These are phyloP conservation scores for Solanum hybrid DNA, from an alignment of 305 asterid species.

Conservation along the genomic window DNA sequence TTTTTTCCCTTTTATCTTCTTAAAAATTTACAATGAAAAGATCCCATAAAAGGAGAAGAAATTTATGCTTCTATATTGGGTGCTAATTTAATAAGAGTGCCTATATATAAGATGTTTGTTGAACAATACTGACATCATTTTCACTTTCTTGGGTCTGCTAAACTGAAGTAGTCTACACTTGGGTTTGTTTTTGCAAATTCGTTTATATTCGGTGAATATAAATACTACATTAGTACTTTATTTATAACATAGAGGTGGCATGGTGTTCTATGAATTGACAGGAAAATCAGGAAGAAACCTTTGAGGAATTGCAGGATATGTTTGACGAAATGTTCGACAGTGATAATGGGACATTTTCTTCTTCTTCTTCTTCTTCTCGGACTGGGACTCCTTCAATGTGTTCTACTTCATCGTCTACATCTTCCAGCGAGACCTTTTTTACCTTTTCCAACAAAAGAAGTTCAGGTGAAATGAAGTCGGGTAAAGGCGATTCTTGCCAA, in stretches of 20 bases:
- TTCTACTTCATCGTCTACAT: conserved; percentile 27
- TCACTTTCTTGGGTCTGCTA: neutral
- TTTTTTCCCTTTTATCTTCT: neutral
- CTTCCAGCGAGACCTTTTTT: conserved; percentile 11
- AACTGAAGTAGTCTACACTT: neutral
- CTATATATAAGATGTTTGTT: neutral
- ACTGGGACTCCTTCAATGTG: conserved; percentile 23
- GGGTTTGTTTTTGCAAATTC: neutral
- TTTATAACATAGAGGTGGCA: neutral
- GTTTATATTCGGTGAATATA: neutral
- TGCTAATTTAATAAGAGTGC: neutral
- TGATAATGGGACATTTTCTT: conserved; percentile 32
- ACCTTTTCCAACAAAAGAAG: conserved; percentile 31
- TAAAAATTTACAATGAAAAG: neutral
- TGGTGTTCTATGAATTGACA: conserved; percentile 30
- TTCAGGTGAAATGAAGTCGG: conserved; percentile 26
- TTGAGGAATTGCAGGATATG: conserved; percentile 58
- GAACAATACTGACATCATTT: neutral
- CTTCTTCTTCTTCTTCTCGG: conserved; percentile 23
- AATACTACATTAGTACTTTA: neutral
- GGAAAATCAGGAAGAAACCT: conserved; percentile 48
- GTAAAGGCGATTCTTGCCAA: conserved; percentile 7
- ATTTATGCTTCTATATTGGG: neutral
- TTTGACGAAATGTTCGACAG: conserved; percentile 54
- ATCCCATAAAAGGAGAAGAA: neutral